Evolutionary conservation across 1,139 yeast species (phyloP), one percentile per base, ranked within the genome.

Genomic region (Kodamaea fungicola): DNA sequence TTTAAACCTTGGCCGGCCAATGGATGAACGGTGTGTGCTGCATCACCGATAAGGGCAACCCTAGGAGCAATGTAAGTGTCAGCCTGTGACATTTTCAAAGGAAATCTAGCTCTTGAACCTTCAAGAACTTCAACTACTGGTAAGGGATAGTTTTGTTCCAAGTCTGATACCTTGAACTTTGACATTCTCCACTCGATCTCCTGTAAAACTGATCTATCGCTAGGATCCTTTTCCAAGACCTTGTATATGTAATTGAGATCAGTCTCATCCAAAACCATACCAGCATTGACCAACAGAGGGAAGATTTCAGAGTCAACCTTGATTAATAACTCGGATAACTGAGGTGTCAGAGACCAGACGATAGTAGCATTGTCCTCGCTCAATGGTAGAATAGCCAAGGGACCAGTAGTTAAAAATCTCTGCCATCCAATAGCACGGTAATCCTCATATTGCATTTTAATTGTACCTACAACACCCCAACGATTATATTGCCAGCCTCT

Each of bases 21-120:
- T 2, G 99, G 98, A 58, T 92, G 98, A 1, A 96, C 87, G 0
- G 97, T 84, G 51, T 92, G 99, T 0, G 97, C 98, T 1, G 99
- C 98, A 61, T 92, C 99, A 13, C 99, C 98, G 7, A 92, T 84
- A 13, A 92, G 67, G 0, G 97, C 98, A 25, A 90, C 76, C 47
- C 98, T 71, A 4, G 86, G 90, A 1, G 80, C 78, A 10, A 87
- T 78, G 55, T 94, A 92, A 1, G 86, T 77, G 52, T 92, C 97
- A 3, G 96, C 95, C 54, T 94, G 97, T 21, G 90, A 80, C 69
- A 90, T 63, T 47, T 83, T 82, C 49, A 94, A 67, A 6, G 98
- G 99, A 66, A 94, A 94, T 33, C 85, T 72, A 0, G 96, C 97
- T 42, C 96, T 74, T 1, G 95, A 77, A 4, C 73, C 70, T 4